phyloP scores from a whole-genome alignment of 2,329 filamentous ascomycete genomes.

The Cercospora citrullina region DNA sequence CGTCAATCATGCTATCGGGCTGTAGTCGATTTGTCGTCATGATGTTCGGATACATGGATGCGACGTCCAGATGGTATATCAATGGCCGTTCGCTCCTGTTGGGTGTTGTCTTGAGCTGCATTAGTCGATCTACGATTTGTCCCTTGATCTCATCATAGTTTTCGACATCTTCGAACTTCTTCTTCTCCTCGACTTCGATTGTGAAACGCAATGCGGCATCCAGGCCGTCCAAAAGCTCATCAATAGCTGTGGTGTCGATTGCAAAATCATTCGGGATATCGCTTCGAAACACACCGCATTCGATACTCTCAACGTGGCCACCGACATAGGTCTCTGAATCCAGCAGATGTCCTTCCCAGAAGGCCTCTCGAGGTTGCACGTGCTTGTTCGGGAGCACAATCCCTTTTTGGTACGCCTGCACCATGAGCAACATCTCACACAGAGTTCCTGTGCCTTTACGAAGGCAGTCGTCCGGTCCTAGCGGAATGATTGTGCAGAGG shows the following conservation, averaged over 20 bases:
- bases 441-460: constrained; percentile 96
- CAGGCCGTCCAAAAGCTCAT: constrained; percentile 82
- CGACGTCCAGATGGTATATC: constrained; percentile 97
- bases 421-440: constrained; percentile 99
- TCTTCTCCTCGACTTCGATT: constrained; percentile 55
- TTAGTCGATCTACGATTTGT: constrained; percentile 72
- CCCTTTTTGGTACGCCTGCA: constrained; percentile 87
- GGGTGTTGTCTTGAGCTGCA: constrained; percentile 74
- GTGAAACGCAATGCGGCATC: constrained; percentile 89
- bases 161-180: constrained; percentile 52
- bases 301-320: constrained; percentile 98
- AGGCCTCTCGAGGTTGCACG: constrained; percentile 82
- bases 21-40: constrained; percentile 99
- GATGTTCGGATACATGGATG: constrained; percentile 99
- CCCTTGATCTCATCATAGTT: constrained; percentile 66
- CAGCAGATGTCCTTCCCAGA: constrained; percentile 93
- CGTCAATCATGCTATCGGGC: constrained; percentile 97
- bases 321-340: constrained; percentile 98
- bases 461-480: constrained; percentile 88
- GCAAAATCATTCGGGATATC: constrained; percentile 95
- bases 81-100: constrained; percentile 81
- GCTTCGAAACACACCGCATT: constrained; percentile 92
- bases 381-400: constrained; percentile 98
- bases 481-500: constrained; percentile 89
- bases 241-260: constrained; percentile 83